These are phyloP conservation scores for Mycena amicta DNA, from an alignment of 768 basidiomycete genomes.

Conservation along the genomic window DNA sequence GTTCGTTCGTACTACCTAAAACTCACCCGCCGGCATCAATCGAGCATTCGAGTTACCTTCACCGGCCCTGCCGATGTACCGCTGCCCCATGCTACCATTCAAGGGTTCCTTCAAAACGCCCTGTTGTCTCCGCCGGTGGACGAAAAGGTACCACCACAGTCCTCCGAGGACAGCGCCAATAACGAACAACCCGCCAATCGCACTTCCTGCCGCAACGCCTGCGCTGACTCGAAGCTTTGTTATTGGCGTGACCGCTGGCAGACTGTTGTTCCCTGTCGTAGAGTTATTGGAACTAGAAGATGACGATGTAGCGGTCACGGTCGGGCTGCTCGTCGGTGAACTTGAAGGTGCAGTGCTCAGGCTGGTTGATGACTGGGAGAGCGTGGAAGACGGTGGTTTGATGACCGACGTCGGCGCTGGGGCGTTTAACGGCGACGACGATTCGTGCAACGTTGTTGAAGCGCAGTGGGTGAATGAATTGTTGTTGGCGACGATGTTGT, in stretches of 20 bases:
- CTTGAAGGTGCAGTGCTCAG: neutral
- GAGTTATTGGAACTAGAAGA: too few relatives aligned
- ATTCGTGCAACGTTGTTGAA: constrained; percentile 17
- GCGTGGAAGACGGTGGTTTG: too few relatives aligned
- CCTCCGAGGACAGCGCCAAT: neutral
- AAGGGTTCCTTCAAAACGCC: neutral
- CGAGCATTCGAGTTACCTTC: too few relatives aligned
- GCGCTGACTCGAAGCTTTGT: constrained; percentile 1
- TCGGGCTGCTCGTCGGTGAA: constrained; percentile 33
- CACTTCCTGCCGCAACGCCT: constrained; percentile 20
- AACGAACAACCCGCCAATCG: constrained; percentile 12
- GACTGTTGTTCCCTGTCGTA: too few relatives aligned
- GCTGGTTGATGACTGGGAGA: too few relatives aligned
- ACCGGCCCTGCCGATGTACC: neutral
- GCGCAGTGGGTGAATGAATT: constrained; percentile 24
- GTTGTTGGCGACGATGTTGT: constrained; percentile 19
- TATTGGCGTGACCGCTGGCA: neutral
- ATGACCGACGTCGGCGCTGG: too few relatives aligned
- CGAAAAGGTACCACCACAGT: constrained; percentile 5
- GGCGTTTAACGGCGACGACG: too few relatives aligned
- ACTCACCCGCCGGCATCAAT: neutral
- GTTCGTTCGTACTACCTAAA: too few relatives aligned
- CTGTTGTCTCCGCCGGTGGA: neutral
- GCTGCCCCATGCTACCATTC: neutral
- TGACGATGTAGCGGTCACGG: too few relatives aligned